Base-by-base conservation (phyloP, 768 basidiomycete species). In the Russula dissimulans region DNA sequence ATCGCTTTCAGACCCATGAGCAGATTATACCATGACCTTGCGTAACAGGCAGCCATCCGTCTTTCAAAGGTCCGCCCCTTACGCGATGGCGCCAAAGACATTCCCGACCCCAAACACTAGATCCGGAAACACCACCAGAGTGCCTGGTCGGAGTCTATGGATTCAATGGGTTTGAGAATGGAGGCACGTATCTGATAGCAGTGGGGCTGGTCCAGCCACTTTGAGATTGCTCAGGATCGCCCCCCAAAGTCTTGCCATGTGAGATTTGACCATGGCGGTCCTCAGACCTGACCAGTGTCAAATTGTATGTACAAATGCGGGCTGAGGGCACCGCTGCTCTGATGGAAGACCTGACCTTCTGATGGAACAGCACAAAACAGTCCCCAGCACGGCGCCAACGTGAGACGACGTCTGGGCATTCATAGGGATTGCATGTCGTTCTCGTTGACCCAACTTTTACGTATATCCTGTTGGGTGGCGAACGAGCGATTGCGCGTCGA, bases 131-230 rank as follows among this genome's bases (percentile, higher is more conserved):
- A 2, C 34, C 34, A 2, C 34, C 10, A 36, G 34, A 36, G 34
- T 36, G 34, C 34, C 34, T 36, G 34, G 10, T 36, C 34, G 10
- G 34, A 85, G 73, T 31, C 75, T 80, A 67, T 88, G 84, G 5
- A 43, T 81, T 79, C 52, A 87, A 65, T 74, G 14, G 90, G 73
- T 58, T 81, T 87, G 68, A 89, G 70, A 51, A 52, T 53, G 45
- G 91, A 67, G 18, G 79, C 81, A 78, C 85, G 22, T 75, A 46
- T 18, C 69, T 58, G 67, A 91, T 89, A 22, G 79, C 69, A 59
- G 78, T 84, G 65, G 87, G 81, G 66, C 76, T 86, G 53, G 84
- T 56, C 88, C 88, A 91, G 32, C 90, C 78, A 46, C 88, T 88
- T 70, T 91, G 89, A 5, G 85, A 26, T 26, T 26, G 22, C 22